These are phyloP conservation scores for Ceratobasidium theobromae DNA, from an alignment of 1,284 basidiomycete species.

Conservation along the genomic window DNA sequence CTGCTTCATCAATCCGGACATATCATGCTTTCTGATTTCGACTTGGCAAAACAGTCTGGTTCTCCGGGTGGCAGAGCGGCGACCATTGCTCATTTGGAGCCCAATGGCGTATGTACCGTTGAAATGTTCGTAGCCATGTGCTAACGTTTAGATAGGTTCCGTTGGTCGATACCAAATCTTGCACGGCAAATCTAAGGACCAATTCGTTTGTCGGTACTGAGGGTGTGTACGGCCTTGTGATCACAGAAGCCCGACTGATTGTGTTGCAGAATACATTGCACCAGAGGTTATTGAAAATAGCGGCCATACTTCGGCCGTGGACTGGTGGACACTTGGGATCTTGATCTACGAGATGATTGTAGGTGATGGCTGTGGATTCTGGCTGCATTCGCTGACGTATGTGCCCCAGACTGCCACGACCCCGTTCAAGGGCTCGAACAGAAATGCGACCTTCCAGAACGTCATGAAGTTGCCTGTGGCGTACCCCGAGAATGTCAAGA, in stretches of 20 bases:
- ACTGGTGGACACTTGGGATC: slow-evolving; percentile 99
- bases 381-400: slow-evolving; percentile 36
- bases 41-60: slow-evolving; percentile 93
- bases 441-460: slow-evolving; percentile 95
- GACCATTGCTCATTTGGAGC: slow-evolving; percentile 82
- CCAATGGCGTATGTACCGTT: slow-evolving; percentile 71
- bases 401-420: slow-evolving; percentile 85
- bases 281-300: slow-evolving; percentile 98
- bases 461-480: slow-evolving; percentile 85
- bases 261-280: slow-evolving; percentile 87
- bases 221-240: slow-evolving; percentile 53
- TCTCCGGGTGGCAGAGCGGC: slow-evolving; percentile 84
- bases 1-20: slow-evolving; percentile 98
- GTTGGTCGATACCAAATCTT: slow-evolving; percentile 94
- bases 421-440: slow-evolving; percentile 95
- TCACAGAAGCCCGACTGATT: background rate
- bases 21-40: slow-evolving; percentile 99
- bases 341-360: slow-evolving; percentile 99
- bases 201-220: slow-evolving; percentile 99
- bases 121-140: background rate
- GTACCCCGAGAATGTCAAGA: slow-evolving; percentile 85
- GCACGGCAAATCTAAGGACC: slow-evolving; percentile 96
- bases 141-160: slow-evolving; percentile 58
- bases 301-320: slow-evolving; percentile 97
- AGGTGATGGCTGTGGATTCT: slow-evolving; percentile 49